phyloP scores from a whole-genome alignment of 1,284 basidiomycete species.

The Leccinum solheimii region DNA sequence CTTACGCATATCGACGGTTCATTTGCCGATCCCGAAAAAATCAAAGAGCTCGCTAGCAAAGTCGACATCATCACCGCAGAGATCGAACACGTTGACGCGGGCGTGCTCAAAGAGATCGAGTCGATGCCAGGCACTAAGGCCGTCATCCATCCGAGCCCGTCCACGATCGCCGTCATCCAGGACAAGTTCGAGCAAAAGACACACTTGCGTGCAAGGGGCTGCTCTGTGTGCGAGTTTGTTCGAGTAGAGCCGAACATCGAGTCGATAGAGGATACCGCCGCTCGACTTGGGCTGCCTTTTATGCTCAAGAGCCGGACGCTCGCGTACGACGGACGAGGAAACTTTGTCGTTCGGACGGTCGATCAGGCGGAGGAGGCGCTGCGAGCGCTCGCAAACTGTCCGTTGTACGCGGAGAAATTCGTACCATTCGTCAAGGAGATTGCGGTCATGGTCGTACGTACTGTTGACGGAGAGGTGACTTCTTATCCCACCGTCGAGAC shows the following conservation, averaged over 20 bases:
- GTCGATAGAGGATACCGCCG: constrained; percentile 56
- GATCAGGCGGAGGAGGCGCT: constrained; percentile 66
- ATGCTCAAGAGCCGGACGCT: constrained; percentile 97
- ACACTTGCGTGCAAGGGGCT: constrained; percentile 60
- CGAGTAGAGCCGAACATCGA: constrained; percentile 56
- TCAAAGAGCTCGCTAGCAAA: constrained; percentile 75
- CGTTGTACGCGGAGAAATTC: constrained; percentile 93
- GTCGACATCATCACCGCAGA: constrained; percentile 95
- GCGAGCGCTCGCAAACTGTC: constrained; percentile 59
- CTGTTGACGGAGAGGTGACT: constrained; percentile 68
- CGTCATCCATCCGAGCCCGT: constrained; percentile 82
- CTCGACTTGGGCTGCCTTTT: constrained; percentile 78
- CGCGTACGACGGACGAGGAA: constrained; percentile 96
- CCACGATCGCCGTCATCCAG: constrained; percentile 88
- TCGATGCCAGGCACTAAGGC: constrained; percentile 41
- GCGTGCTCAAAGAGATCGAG: constrained; percentile 71
- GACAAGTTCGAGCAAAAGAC: constrained; percentile 94
- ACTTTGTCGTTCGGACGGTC: constrained; percentile 73
- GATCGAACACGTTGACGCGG: constrained; percentile 94
- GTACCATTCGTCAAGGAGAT: constrained; percentile 89
- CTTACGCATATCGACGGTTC: constrained; percentile 84
- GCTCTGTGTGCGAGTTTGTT: constrained; percentile 78
- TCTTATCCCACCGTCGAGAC: constrained; percentile 97
- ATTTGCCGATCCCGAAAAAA: constrained; percentile 82
- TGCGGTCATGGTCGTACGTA: constrained; percentile 96